Evolutionary conservation across 805 yeast genomes (phyloP).

Genomic region (Candida fluviatilis): DNA sequence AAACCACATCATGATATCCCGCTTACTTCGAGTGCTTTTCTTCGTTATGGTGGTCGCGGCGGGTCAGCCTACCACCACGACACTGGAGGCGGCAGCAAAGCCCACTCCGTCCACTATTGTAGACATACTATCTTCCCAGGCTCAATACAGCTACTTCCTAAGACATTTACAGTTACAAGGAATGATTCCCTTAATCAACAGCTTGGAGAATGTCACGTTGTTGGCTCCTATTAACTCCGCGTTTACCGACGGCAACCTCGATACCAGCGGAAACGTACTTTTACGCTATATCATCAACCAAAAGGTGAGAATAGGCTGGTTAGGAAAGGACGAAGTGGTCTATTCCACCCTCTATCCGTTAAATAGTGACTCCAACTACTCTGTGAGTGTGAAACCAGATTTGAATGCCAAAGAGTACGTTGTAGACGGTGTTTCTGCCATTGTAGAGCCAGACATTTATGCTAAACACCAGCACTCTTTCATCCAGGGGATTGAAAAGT

Average conservation of each 20-base stretch:
- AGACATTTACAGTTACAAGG: conserved; percentile 59
- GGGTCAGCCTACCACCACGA: conserved; percentile 4
- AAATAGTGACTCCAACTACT: conserved; percentile 14
- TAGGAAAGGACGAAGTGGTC: conserved; percentile 20
- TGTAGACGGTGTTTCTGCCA: conserved; percentile 43
- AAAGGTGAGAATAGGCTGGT: conserved; percentile 27
- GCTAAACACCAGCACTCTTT: conserved; percentile 64
- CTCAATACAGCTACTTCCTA: conserved; percentile 62
- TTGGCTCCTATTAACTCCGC: conserved; percentile 82
- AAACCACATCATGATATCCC: not conserved
- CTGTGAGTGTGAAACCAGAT: conserved; percentile 22
- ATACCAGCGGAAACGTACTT: conserved; percentile 10
- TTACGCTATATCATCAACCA: conserved; percentile 32
- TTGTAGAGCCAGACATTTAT: conserved; percentile 52
- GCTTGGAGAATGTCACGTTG: conserved; percentile 60
- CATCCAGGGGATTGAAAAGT: conserved; percentile 57
- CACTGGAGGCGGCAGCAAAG: conserved; percentile 6
- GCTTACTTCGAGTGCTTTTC: not conserved
- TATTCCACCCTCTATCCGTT: conserved; percentile 26
- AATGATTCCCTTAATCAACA: conserved; percentile 57
- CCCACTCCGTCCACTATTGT: conserved; percentile 47
- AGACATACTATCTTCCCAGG: conserved; percentile 65
- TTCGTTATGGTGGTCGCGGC: not conserved
- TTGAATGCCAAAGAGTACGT: conserved; percentile 24
- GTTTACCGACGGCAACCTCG: conserved; percentile 31